phyloP scores from a whole-genome alignment of 2,329 filamentous ascomycete species.

The Sporothrix euskadiensis region DNA sequence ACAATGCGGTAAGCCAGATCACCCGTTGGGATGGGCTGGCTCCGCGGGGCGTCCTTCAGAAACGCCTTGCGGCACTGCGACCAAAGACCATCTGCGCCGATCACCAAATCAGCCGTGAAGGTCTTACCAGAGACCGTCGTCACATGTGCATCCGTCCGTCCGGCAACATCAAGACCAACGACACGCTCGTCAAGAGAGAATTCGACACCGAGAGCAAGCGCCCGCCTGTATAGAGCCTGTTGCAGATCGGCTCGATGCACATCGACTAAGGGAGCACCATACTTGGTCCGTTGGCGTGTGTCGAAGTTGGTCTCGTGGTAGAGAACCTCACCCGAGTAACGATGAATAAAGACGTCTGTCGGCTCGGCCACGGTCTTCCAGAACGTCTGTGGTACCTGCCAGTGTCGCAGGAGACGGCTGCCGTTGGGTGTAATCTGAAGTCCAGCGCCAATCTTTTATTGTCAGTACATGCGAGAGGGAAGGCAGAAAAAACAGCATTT shows the following conservation, averaged over 20 bases:
- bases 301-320: neutral
- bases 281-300: neutral
- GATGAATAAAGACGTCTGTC: neutral
- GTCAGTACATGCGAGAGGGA: neutral
- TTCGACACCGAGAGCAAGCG: slow-evolving; percentile 34
- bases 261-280: slow-evolving; percentile 40
- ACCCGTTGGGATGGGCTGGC: slow-evolving; percentile 35
- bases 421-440: slow-evolving; percentile 39
- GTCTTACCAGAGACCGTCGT: slow-evolving; percentile 31
- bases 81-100: slow-evolving; percentile 37
- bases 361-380: neutral
- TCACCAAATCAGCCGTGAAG: slow-evolving; percentile 32
- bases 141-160: slow-evolving; percentile 25
- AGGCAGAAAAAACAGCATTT: neutral
- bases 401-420: slow-evolving; percentile 36
- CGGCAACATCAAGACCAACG: neutral
- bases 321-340: neutral
- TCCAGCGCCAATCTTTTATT: neutral
- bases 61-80: slow-evolving; percentile 35
- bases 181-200: neutral
- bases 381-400: slow-evolving; percentile 30
- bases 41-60: slow-evolving; percentile 28
- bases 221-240: slow-evolving; percentile 35
- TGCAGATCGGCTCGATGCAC: slow-evolving; percentile 42
- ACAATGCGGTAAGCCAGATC: slow-evolving; percentile 41